Evolutionary conservation across 805 yeast genomes (phyloP), one percentile per base, ranked within the genome.

Genomic region (Starmerella etchellsii): DNA sequence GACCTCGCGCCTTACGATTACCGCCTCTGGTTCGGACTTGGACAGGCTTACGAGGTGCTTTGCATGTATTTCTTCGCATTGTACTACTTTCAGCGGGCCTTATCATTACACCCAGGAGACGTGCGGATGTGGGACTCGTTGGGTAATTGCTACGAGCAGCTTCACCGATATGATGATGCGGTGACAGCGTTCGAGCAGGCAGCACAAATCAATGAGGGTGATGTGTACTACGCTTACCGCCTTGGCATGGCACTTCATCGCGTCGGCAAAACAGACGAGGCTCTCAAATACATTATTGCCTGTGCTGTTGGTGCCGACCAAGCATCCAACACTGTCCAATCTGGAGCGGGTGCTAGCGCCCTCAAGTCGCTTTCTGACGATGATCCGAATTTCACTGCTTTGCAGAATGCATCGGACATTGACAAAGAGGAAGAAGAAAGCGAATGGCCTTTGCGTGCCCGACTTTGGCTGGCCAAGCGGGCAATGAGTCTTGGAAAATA

Each of bases 1-100:
- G 95, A 85, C 56, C 78, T 87, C 2, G 83, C 82, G 54, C 71
- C 76, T 34, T 78, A 81, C 54, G 98, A 91, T 57, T 93, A 81
- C 58, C 67, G 95, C 38, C 97, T 97, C 0, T 91, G 98, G 99
- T 91, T 88, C 59, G 98, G 98, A 2, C 66, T 91, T 39, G 99
- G 98, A 0, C 97, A 91, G 61, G 97, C 97, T 1, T 91, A 91
- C 57, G 98, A 91, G 59, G 94, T 91, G 10, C 64, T 88, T 41
- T 96, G 88, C 51, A 88, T 88, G 95, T 91, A 83, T 56, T 66
- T 82, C 45, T 91, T 87, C 55, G 87, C 97, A 0, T 65, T 87
- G 32, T 88, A 84, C 59, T 91, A 91, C 58, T 91, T 84, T 58
- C 95, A 91, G 61, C 69, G 79, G 37, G 95, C 97, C 0, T 79